A percentile compares a stretch with the other conserved stretches of the same genome.
These are phyloP conservation scores for Colletotrichum sublineola DNA, from an alignment of 2,329 filamentous ascomycete genomes.

Conservation along the genomic window DNA sequence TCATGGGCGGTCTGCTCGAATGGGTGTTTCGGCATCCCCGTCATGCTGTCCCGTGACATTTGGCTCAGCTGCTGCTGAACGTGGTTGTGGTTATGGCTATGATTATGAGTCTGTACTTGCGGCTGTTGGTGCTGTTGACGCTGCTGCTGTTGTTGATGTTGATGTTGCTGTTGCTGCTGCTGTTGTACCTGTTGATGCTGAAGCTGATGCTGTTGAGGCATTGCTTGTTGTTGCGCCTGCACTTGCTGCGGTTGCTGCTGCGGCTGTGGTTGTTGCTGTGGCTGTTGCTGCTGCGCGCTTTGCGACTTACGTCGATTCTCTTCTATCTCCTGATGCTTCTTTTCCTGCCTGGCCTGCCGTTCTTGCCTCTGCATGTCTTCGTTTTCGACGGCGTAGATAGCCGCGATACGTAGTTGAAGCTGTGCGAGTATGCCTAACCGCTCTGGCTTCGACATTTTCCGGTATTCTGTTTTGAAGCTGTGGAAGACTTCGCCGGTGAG, in stretches of 20 bases:
- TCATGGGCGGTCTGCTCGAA: conserved; percentile 42
- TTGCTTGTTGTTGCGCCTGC: conserved; percentile 16
- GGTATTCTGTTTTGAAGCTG: conserved; percentile 59
- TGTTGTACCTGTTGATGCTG: conserved; percentile 43
- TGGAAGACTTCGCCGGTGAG: conserved; percentile 60
- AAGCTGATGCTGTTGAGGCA: conserved; percentile 1
- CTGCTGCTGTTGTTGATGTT: conserved; percentile 43
- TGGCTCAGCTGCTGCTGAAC: conserved; percentile 38
- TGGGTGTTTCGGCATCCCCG: conserved; percentile 38
- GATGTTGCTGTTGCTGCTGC: conserved; percentile 44
- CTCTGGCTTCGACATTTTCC: conserved; percentile 57
- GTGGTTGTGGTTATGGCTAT: conserved; percentile 25
- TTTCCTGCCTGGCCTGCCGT: conserved; percentile 55
- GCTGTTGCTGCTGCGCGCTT: conserved; percentile 47
- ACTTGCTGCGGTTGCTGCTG: conserved; percentile 40
- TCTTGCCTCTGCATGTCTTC: conserved; percentile 58
- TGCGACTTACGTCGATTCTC: conserved; percentile 49
- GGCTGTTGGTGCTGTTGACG: conserved; percentile 27
- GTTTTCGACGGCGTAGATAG: conserved; percentile 60
- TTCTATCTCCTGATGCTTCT: conserved; percentile 55
- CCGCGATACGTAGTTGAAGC: conserved; percentile 58
- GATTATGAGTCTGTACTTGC: conserved; percentile 31
- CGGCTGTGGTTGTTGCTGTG: conserved; percentile 36
- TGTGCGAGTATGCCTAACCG: conserved; percentile 56
- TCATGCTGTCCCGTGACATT: conserved; percentile 40